Evolutionary conservation across 2,329 filamentous ascomycete genomes (phyloP).

Genomic region (Podosphaera fusca): DNA sequence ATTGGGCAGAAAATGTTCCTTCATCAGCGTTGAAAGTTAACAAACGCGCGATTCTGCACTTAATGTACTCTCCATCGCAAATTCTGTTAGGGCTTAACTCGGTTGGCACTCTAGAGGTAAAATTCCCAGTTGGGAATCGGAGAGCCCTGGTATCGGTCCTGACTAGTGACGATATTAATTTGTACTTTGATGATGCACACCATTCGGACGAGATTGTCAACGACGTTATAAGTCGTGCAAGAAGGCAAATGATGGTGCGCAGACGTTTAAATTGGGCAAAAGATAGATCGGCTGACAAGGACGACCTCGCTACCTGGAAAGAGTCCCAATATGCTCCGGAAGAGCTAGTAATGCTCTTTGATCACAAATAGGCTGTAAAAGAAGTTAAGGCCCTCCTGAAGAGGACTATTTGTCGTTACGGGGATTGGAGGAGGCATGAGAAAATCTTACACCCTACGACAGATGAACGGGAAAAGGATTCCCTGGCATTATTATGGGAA

Average conservation of each 20-base stretch:
- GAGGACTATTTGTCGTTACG: neutral
- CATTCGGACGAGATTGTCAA: no score
- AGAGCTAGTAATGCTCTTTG: no score
- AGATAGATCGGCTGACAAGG: no score
- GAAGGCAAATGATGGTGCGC: neutral
- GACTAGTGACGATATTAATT: no score
- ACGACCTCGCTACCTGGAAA: neutral
- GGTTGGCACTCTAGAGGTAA: no score
- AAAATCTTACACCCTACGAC: neutral
- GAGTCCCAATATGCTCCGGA: neutral
- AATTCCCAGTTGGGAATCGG: no score
- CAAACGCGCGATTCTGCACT: neutral
- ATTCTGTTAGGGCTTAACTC: neutral
- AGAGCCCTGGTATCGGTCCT: no score
- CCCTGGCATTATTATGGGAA: neutral
- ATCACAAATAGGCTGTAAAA: no score
- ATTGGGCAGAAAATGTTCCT: neutral
- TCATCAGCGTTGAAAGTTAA: neutral
- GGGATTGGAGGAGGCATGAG: neutral
- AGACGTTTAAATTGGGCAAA: neutral
- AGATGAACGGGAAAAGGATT: neutral
- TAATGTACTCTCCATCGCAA: neutral
- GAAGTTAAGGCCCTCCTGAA: no score
- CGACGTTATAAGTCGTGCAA: no score
- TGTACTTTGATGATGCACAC: no score